phyloP scores from a whole-genome alignment of 108 stramenopile species.

The Skeletonema marinoi region DNA sequence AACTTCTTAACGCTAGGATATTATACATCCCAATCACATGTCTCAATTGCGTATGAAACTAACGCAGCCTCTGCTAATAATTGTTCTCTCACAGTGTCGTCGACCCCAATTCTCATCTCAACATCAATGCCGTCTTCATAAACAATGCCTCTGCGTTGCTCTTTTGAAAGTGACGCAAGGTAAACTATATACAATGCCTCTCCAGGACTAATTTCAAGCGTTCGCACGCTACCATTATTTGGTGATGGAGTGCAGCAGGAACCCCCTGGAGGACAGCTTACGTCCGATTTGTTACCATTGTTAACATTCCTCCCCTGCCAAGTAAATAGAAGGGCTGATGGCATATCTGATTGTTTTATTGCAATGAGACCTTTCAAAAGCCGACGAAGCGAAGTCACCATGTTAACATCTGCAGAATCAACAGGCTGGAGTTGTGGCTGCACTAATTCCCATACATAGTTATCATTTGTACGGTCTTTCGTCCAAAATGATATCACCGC shows the following conservation, averaged over 20 bases:
- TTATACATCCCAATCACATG: slow-evolving; percentile 51
- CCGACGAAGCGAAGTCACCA: slow-evolving; percentile 30
- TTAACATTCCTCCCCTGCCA: not conserved
- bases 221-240: slow-evolving; percentile 10
- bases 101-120: slow-evolving; percentile 2
- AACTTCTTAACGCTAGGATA: not conserved
- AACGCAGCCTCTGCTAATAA: slow-evolving; percentile 68
- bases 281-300: not conserved
- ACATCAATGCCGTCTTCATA: not conserved
- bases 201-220: slow-evolving; percentile 35
- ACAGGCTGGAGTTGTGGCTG: slow-evolving; percentile 60
- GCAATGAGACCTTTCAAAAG: slow-evolving; percentile 19
- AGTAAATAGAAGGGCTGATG: not conserved
- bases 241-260: slow-evolving; percentile 19
- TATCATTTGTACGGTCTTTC: slow-evolving; percentile 18
- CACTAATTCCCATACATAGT: slow-evolving; percentile 62
- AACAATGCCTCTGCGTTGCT: slow-evolving; percentile 44
- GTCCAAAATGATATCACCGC: slow-evolving; percentile 68
- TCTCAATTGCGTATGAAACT: slow-evolving; percentile 63
- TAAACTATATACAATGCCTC: slow-evolving; percentile 66
- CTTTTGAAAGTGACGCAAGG: slow-evolving; percentile 55
- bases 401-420: slow-evolving; percentile 26
- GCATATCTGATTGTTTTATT: not conserved
- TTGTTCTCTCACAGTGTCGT: slow-evolving; percentile 46
- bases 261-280: not conserved